Evolutionary conservation across 371 early-diverging fungal species (phyloP), one percentile per base, ranked within the genome.

Genomic region (Actinomortierella ambigua): DNA sequence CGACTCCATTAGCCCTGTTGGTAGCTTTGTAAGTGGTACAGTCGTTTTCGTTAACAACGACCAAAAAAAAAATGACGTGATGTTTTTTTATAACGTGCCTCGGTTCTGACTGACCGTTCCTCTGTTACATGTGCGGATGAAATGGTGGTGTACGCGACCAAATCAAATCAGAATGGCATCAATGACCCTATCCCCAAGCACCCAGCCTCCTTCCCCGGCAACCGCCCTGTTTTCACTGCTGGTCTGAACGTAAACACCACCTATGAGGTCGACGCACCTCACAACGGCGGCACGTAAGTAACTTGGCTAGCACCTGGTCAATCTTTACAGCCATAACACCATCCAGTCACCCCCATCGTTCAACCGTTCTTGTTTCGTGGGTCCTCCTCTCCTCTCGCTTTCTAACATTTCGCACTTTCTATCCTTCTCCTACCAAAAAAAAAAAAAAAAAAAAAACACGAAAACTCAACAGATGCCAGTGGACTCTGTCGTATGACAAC

Each of bases 401-500:
- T 34, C 34, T 34, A 11, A 34, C 34, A 34, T 11, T 6, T 6
- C 34, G 34, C 7, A 4, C 34, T 4, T 34, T 34, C 11, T 34
- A 6, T 11, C 11, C 11, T 34, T 34, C 34, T 34, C 11, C 11
- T 11, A 6, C 4, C 34, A 34, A 34, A 6, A 34, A 4, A 6
- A 34, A 4, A 34, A 34, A 34, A 34, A 34, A 34, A 34, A 6
- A 34, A 34, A 6, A 6, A 11, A 34, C 4, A 34, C 4, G 4
- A 34, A 34, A 6, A 6, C 7, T 34, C 34, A 34, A 34, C 34
- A 34, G 34, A 51, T 88, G 89, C 60, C 82, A 86, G 68, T 88
- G 86, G 53, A 68, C 89, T 2, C 59, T 88, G 22, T 81, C 82
- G 11, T 83, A 82, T 46, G 84, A 88, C 59, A 78, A 76, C 44